Evolutionary conservation across 305 asterid species (phyloP), one percentile per base, ranked within the genome.

Genomic region (Plantago rigida): DNA sequence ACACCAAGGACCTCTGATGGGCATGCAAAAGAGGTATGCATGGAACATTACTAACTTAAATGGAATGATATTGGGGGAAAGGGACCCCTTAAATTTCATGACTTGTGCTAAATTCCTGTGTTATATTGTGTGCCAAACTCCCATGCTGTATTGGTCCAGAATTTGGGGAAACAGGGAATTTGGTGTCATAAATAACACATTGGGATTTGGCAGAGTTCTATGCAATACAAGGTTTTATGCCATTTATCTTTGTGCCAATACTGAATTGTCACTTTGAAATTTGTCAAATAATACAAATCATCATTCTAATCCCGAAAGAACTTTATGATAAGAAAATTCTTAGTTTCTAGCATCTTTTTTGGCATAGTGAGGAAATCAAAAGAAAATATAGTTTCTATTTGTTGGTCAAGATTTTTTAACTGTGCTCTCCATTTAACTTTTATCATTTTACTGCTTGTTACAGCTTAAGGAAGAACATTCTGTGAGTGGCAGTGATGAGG

Each of bases 401-500:
- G 39, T 31, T 5, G 13, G 46, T 29, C 14, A 19, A 62, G 58
- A 56, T 62, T 61, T 58, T 51, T 42, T 59, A 47, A 45, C 39
- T 46, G 45, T 55, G 41, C 17, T 44, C 46, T 62, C 24, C 41
- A 26, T 47, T 56, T 17, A 12, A 10, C 31, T 8, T 44, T 39
- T 65, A 17, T 57, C 48, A 47, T 22, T 52, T 47, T 60, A 47
- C 24, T 57, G n/a, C 51, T 55, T 69, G 69, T 75, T 73, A 60
- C 86, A 92, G 98, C 95, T 71, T 51, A 92, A 77, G 86, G 95
- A 84, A 79, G 89, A 82, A 59, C 74, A 69, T 2, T 89, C 96
- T 8, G 97, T 89, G 73, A 75, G 86, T 66, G 97, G 94, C 54
- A 88, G 95, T 70, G 99, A 92, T 64, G 99, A 92, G 77, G 99